Conservation (phyloP, 2,329 filamentous ascomycete species). For the Hymenoscyphus albidus region DNA sequence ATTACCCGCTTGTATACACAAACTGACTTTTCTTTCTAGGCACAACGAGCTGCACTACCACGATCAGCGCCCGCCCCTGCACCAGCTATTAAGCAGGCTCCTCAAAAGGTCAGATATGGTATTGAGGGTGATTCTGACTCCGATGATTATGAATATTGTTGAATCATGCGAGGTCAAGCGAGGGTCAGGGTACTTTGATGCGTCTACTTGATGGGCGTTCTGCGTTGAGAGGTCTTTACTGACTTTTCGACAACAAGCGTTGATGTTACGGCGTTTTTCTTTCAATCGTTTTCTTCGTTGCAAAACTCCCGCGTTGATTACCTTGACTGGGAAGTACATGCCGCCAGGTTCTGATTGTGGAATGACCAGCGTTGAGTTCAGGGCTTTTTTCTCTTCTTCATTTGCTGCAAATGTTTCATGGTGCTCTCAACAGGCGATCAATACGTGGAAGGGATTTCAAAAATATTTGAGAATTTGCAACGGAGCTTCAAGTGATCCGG, state of each 20-base stretch:
- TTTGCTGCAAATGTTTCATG: neutral
- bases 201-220: no score
- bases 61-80: neutral
- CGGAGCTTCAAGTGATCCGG: no score
- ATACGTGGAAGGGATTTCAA: neutral
- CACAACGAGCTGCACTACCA: neutral
- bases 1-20: neutral
- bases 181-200: neutral
- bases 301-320: no score
- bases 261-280: no score
- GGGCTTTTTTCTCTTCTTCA: neutral
- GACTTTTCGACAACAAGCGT: no score
- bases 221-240: no score
- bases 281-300: no score
- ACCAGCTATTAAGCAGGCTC: neutral
- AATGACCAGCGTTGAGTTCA: neutral
- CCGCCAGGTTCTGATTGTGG: neutral
- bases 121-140: neutral
- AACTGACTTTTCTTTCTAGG: neutral
- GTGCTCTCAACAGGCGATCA: neutral
- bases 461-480: no score
- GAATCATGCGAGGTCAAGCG: neutral
- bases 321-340: no score
- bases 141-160: neutral
- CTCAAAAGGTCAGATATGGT: neutral